Evolutionary conservation across 1,284 basidiomycete genomes (phyloP).

Genomic region (Apiotrichum montevideense): DNA sequence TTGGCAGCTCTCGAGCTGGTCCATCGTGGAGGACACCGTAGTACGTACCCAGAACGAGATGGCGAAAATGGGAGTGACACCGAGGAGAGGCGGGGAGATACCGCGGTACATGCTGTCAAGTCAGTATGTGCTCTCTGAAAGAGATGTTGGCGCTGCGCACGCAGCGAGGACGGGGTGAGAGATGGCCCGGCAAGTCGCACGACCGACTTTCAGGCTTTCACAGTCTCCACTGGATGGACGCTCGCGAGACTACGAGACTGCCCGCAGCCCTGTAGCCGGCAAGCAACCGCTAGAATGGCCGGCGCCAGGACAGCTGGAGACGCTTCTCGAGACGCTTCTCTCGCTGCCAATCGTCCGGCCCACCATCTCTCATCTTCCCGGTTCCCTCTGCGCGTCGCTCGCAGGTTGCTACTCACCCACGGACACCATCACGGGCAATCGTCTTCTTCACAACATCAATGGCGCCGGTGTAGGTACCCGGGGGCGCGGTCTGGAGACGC

Average conservation of each 20-base stretch:
- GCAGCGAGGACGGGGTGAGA: background rate
- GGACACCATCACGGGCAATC: constrained; percentile 77
- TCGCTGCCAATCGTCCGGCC: too few species aligned
- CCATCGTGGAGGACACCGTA: constrained; percentile 22
- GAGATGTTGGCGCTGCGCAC: background rate
- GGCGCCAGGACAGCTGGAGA: too few species aligned
- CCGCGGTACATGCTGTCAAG: constrained; percentile 78
- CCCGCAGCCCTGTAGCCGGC: too few species aligned
- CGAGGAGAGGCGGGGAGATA: constrained; percentile 90
- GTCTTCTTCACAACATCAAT: constrained; percentile 90
- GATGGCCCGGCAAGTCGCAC: too few species aligned
- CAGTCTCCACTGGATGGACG: too few species aligned
- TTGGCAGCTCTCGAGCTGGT: background rate
- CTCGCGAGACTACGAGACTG: too few species aligned
- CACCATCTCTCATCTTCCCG: too few species aligned
- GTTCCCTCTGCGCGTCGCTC: too few species aligned
- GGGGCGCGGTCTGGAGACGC: constrained; percentile 83
- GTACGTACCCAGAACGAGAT: constrained; percentile 85
- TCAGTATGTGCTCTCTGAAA: background rate
- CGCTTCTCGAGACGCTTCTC: too few species aligned
- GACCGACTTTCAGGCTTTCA: too few species aligned
- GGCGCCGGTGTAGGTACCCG: constrained; percentile 86
- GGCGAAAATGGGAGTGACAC: constrained; percentile 98
- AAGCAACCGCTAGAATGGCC: too few species aligned
- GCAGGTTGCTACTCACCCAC: constrained; percentile 57